Evolutionary conservation across 1,284 basidiomycete species (phyloP).

Genomic region (Microbotryum intermedium): DNA sequence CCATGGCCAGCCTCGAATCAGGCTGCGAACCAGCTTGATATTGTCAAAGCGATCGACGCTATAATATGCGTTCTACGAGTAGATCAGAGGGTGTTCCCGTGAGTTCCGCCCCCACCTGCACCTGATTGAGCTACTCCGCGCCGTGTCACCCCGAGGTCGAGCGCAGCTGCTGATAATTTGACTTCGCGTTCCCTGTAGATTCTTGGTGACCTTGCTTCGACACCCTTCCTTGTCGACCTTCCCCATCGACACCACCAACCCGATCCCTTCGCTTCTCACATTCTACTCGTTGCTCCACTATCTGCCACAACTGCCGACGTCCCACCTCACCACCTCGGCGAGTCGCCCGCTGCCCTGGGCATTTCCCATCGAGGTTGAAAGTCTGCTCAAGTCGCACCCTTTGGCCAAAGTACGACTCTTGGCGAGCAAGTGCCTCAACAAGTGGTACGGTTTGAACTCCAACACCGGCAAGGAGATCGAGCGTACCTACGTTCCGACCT

Average conservation of each 20-base stretch:
- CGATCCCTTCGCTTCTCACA: conserved; percentile 13
- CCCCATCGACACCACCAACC: conserved; percentile 6
- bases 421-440: conserved; percentile 28
- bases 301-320: conserved; percentile 18
- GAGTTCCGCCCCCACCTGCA: conserved; percentile 7
- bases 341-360: conserved; percentile 19
- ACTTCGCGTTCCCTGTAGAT: conserved; percentile 8
- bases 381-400: conserved; percentile 27
- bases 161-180: neutral
- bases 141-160: neutral
- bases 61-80: conserved; percentile 32
- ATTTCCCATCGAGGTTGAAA: conserved; percentile 19
- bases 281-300: conserved; percentile 18
- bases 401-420: conserved; percentile 26
- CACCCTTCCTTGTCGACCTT: conserved; percentile 12
- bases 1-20: conserved; percentile 7
- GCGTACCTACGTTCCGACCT: neutral
- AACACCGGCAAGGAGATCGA: conserved; percentile 24
- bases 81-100: conserved; percentile 35
- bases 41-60: conserved; percentile 27
- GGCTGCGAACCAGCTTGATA: conserved; percentile 15
- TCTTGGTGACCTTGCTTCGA: conserved; percentile 17
- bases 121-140: neutral
- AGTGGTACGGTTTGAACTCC: conserved; percentile 30
- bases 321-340: conserved; percentile 2